A percentile compares a stretch with the other conserved stretches of the same genome.
Conservation (phyloP, 2,329 filamentous ascomycete genomes). For the Juglanconis oblonga region DNA sequence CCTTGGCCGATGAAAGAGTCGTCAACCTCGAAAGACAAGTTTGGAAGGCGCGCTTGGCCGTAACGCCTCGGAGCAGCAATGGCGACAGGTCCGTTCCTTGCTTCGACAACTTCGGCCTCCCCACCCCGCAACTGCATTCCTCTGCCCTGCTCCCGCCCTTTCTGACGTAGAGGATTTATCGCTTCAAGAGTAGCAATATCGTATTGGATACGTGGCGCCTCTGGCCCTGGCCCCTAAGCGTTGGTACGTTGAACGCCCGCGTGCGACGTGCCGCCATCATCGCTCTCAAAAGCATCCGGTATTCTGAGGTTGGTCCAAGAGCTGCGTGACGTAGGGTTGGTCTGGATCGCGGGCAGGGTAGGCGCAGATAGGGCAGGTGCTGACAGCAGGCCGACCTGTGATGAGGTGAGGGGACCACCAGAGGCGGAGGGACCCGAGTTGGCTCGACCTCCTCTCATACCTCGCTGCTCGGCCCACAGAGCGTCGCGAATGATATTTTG, state of each 20-base stretch:
- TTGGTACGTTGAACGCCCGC: constrained; percentile 6
- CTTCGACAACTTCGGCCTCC: no score
- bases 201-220: not conserved
- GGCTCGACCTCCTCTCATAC: constrained; percentile 10
- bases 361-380: not conserved
- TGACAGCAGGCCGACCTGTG: constrained; percentile 9
- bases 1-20: no score
- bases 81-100: no score
- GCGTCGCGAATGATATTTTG: constrained; percentile 50
- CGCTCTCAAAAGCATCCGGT: constrained; percentile 11
- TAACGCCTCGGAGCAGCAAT: no score
- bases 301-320: constrained; percentile 11
- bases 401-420: constrained; percentile 6
- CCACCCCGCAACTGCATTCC: no score
- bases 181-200: not conserved
- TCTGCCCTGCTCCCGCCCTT: not conserved
- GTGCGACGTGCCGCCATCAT: constrained; percentile 11
- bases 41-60: no score
- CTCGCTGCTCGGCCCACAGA: constrained; percentile 36
- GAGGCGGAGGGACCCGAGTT: constrained; percentile 16
- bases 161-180: not conserved
- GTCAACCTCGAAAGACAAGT: no score
- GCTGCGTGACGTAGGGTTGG: constrained; percentile 6
- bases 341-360: not conserved
- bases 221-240: constrained; percentile 4